Evolutionary conservation across 345 rosid genomes (phyloP).

Genomic region (Lumnitzera racemosa): DNA sequence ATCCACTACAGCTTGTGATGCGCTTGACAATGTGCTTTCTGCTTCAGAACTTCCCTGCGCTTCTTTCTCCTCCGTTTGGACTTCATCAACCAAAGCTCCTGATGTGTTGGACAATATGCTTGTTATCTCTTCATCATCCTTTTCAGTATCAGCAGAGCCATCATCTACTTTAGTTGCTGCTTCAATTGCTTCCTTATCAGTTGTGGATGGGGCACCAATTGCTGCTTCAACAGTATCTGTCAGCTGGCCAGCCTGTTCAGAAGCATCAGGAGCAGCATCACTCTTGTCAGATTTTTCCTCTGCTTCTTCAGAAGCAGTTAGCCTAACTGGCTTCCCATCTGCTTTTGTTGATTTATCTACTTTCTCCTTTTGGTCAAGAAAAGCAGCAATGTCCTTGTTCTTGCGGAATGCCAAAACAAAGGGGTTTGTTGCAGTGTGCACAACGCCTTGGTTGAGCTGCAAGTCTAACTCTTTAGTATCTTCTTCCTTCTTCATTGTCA

Average conservation of each 20-base stretch:
- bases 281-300: constrained; percentile 14
- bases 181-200: constrained; percentile 18
- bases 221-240: constrained; percentile 8
- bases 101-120: constrained; percentile 4
- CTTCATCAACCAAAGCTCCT: constrained; percentile 15
- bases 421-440: constrained; percentile 66
- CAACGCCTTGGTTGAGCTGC: constrained; percentile 42
- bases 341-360: constrained; percentile 23
- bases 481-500: constrained; percentile 81
- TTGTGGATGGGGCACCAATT: constrained; percentile 12
- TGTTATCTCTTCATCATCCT: constrained; percentile 12
- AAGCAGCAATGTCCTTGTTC: constrained; percentile 64
- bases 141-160: constrained; percentile 5
- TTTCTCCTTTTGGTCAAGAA: constrained; percentile 65
- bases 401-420: constrained; percentile 68
- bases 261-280: constrained; percentile 23
- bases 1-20: constrained; percentile 13
- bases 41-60: constrained; percentile 10
- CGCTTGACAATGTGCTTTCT: constrained; percentile 8
- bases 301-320: constrained; percentile 6
- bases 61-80: constrained; percentile 18
- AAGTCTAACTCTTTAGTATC: constrained; percentile 34
- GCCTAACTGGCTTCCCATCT: constrained; percentile 6
- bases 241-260: constrained; percentile 21
- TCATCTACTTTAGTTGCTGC: constrained; percentile 13